Percentiles rank a stretch among this genome's conserved stretches.
phyloP scores from a whole-genome alignment of 2,329 filamentous ascomycete species.

The Aureobasidium namibiae region DNA sequence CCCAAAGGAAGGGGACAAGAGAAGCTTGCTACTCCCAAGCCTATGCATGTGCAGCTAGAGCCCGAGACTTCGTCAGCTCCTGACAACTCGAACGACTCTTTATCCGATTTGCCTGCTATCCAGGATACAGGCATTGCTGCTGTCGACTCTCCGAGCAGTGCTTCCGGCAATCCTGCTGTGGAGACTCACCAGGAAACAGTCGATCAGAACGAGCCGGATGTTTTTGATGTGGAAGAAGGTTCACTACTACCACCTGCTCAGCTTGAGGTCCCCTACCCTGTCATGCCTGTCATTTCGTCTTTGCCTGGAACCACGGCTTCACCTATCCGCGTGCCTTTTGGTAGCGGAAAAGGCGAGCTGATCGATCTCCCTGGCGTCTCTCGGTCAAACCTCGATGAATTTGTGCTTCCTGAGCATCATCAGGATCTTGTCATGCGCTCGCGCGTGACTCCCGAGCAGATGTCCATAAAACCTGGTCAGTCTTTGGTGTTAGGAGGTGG shows the following conservation, averaged over 20 bases:
- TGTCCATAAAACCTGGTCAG: slow-evolving; percentile 63
- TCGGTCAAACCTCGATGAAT: slow-evolving; percentile 62
- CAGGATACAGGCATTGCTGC: neutral
- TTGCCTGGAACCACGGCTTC: slow-evolving; percentile 91
- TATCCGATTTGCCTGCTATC: neutral
- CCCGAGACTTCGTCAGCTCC: neutral
- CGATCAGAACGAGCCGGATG: slow-evolving; percentile 4
- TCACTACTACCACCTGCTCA: slow-evolving; percentile 68
- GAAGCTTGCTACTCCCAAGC: neutral
- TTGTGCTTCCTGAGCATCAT: slow-evolving; percentile 60
- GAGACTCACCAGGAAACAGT: neutral
- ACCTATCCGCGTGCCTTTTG: slow-evolving; percentile 87
- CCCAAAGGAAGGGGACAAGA: slow-evolving; percentile 54
- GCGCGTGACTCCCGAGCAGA: slow-evolving; percentile 65
- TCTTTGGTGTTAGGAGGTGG: slow-evolving; percentile 70
- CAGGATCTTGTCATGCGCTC: slow-evolving; percentile 68
- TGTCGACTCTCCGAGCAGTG: neutral
- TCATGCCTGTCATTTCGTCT: slow-evolving; percentile 78
- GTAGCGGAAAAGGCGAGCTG: slow-evolving; percentile 75
- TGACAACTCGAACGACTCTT: neutral
- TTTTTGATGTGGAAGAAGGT: slow-evolving; percentile 20
- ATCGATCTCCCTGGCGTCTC: slow-evolving; percentile 85
- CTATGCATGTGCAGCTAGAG: neutral
- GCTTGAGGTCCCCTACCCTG: slow-evolving; percentile 64
- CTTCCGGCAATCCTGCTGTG: neutral